Base-by-base conservation (phyloP, 208 protist species). In the Acanthamoeba healyi region DNA sequence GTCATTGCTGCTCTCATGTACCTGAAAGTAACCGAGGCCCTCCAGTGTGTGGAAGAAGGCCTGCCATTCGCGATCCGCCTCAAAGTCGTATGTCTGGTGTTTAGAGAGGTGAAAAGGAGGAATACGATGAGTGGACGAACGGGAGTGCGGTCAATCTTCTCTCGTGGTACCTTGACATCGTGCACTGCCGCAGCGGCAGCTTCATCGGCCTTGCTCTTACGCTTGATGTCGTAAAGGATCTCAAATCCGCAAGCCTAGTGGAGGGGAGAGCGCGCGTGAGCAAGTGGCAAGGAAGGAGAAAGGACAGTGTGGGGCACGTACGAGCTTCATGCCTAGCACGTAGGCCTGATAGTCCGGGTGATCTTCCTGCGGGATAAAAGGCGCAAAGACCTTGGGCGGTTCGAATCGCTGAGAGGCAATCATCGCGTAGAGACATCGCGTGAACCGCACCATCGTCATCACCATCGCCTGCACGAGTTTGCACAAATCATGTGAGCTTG, bases 371-470 rank as follows among this genome's bases (percentile, higher is more conserved):
- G 87, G 87, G 2, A 92, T 46, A 22, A 32, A 32, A 10, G 70
- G 56, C 5, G 29, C n/a, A 38, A 92, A 92, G 19, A 32, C 26
- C 29, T 92, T 92, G 46, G 87, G 87, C 32, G 87, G 87, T 15
- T 77, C 36, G 42, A 92, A 92, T 17, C 40, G 32, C 29, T 92
- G 87, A 9, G 38, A 70, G 26, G 54, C 46, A 1, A 92, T 22
- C 87, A 61, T 44, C 0, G 87, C 87, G 63, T 92, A 92, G 14
- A 92, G 87, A 2, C 19, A 54, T 54, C 61, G 0, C 26, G 87
- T 92, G 61, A 92, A 79, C 6, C 63, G 54, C 32, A 92, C 87
- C 87, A 92, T 92, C 9, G 63, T 77, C 87, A 92, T 92, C 34
- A 92, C 61, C 44, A 56, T 65, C 24, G 17, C 54, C 54, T 61